These are phyloP conservation scores for Hyaloscypha finlandica DNA, from an alignment of 495 filamentous ascomycete species.

Conservation along the genomic window DNA sequence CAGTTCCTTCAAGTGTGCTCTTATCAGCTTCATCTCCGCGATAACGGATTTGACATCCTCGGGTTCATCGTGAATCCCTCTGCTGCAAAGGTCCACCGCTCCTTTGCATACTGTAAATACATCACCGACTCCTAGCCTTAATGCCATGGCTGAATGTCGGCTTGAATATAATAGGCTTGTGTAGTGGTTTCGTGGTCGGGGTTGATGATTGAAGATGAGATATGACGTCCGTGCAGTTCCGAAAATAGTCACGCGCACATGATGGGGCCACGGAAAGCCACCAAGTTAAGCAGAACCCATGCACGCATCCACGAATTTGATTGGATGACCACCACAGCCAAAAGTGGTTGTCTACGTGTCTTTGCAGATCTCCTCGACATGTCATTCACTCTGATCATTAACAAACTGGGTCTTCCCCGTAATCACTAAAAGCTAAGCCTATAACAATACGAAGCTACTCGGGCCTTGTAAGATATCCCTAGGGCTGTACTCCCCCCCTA, in stretches of 20 bases:
- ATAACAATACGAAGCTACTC: no score
- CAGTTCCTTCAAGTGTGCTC: slow-evolving; percentile 7
- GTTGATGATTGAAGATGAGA: neutral
- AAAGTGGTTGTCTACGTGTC: neutral
- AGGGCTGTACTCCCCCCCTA: no score
- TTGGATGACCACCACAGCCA: neutral
- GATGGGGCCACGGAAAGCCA: neutral
- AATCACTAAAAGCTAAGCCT: no score
- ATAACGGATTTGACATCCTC: neutral
- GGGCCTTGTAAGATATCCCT: no score
- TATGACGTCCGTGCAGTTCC: neutral
- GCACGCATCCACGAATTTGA: neutral
- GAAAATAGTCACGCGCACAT: neutral
- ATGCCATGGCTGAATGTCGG: neutral
- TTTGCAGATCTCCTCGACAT: no score
- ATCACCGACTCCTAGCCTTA: slow-evolving; percentile 13
- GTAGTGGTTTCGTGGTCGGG: neutral
- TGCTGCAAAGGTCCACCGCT: slow-evolving; percentile 12
- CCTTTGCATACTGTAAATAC: slow-evolving; percentile 14
- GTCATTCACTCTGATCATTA: no score
- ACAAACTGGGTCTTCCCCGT: no score
- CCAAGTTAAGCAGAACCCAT: neutral
- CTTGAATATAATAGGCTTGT: neutral
- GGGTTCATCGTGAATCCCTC: neutral
- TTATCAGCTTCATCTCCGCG: slow-evolving; percentile 12